A percentile compares a stretch with the other conserved stretches of the same genome.
phyloP scores from a whole-genome alignment of 1,284 basidiomycete species.

The Apiotrichum sp. region DNA sequence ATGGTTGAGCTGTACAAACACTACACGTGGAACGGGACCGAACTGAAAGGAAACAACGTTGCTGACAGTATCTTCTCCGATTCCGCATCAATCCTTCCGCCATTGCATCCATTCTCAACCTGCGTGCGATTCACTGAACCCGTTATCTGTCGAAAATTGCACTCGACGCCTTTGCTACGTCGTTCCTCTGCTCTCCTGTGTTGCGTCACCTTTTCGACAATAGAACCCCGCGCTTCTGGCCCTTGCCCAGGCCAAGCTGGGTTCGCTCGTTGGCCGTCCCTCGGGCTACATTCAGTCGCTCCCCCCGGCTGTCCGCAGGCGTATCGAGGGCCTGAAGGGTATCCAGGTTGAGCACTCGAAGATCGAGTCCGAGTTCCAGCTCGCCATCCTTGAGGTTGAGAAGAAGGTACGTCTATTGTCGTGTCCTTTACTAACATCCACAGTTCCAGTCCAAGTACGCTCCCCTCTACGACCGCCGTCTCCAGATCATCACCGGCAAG shows the following conservation, averaged over 20 bases:
- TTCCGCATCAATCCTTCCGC: too few species aligned
- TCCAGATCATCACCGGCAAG: conserved; percentile 74
- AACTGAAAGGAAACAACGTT: too few species aligned
- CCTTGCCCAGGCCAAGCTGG: conserved; percentile 61
- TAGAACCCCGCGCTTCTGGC: conserved; percentile 54
- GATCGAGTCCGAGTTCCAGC: conserved; percentile 92
- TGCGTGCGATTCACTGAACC: too few species aligned
- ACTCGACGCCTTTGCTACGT: too few species aligned
- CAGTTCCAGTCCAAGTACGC: conserved; percentile 79
- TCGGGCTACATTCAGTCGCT: conserved; percentile 84
- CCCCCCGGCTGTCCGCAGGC: conserved; percentile 72
- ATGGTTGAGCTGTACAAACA: too few species aligned
- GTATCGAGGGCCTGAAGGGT: conserved; percentile 88
- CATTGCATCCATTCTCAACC: too few species aligned
- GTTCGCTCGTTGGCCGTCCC: conserved; percentile 65
- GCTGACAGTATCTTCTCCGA: too few species aligned
- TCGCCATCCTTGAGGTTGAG: conserved; percentile 92
- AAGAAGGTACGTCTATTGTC: conserved; percentile 64
- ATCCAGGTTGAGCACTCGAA: conserved; percentile 89
- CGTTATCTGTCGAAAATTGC: too few species aligned
- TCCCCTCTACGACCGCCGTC: conserved; percentile 82
- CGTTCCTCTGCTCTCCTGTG: too few species aligned
- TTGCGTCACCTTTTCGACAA: too few species aligned
- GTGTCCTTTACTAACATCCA: conserved; percentile 4
- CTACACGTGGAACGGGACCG: too few species aligned